phyloP scores from a whole-genome alignment of 1,284 basidiomycete genomes.

The Trametes polyzona region DNA sequence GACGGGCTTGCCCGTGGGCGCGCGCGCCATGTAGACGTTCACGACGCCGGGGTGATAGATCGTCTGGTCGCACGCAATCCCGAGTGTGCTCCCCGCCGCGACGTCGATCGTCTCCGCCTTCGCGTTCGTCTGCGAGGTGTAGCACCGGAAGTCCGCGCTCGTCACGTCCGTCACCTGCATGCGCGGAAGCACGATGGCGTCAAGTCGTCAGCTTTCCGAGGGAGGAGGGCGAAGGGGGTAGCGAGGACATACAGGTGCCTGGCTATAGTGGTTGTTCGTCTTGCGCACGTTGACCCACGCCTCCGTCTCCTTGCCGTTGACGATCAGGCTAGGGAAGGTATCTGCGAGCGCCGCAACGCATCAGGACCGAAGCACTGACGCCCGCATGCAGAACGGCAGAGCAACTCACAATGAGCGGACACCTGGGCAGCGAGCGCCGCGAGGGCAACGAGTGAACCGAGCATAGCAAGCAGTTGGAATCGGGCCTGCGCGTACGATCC shows the following conservation, averaged over 20 bases:
- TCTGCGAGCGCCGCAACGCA: constrained; percentile 16
- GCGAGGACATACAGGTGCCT: constrained; percentile 40
- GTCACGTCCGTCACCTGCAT: constrained; percentile 48
- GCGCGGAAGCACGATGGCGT: background rate
- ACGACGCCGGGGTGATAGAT: constrained; percentile 23
- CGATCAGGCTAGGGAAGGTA: constrained; percentile 34
- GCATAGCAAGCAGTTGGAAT: constrained; percentile 4
- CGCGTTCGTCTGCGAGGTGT: constrained; percentile 41
- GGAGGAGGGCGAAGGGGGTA: background rate
- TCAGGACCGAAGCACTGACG: background rate
- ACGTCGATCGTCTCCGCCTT: constrained; percentile 43
- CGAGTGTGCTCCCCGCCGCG: constrained; percentile 38
- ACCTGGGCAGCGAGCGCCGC: constrained; percentile 6
- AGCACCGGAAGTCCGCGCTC: constrained; percentile 49
- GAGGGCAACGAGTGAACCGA: constrained; percentile 8
- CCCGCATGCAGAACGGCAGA: too few relatives aligned
- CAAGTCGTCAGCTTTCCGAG: too few relatives aligned
- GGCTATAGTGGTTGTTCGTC: constrained; percentile 46
- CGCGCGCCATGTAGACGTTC: constrained; percentile 43
- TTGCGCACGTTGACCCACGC: constrained; percentile 49
- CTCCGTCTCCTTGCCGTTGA: constrained; percentile 14
- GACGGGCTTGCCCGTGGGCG: constrained; percentile 44
- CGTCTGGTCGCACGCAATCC: constrained; percentile 30
- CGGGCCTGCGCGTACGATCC: background rate
- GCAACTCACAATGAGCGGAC: constrained; percentile 12